Conservation (phyloP, 2,329 filamentous ascomycete genomes). For the Neoscytalidium dimidiatum region DNA sequence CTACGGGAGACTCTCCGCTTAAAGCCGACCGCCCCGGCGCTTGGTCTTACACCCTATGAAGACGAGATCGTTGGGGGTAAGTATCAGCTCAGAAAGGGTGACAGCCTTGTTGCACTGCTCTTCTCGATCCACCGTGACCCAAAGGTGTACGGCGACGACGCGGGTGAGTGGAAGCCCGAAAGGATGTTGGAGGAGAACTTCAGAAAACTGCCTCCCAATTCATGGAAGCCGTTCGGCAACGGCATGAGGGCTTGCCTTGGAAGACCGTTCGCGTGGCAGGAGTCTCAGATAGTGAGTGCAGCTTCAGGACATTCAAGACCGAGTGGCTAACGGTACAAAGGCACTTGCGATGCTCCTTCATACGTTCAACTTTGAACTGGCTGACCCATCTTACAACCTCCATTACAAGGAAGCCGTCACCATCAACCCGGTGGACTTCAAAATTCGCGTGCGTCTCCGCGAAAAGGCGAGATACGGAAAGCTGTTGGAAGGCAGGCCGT, state of each 20-base stretch:
- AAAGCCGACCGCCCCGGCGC: conserved; percentile 55
- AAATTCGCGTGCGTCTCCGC: too few species aligned
- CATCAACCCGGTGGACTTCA: too few species aligned
- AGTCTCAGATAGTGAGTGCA: conserved; percentile 44
- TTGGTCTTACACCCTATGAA: conserved; percentile 39
- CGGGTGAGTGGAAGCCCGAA: conserved; percentile 47
- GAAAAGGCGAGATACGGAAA: too few species aligned
- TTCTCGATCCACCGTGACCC: conserved; percentile 44
- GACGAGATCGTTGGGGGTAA: conserved; percentile 38
- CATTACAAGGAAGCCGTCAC: too few species aligned
- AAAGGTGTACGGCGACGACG: conserved; percentile 46
- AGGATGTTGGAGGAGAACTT: conserved; percentile 50
- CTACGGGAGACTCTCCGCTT: conserved; percentile 59
- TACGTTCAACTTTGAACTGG: conserved; percentile 40
- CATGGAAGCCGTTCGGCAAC: conserved; percentile 58
- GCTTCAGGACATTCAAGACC: background rate
- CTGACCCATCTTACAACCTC: too few species aligned
- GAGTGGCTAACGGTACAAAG: background rate
- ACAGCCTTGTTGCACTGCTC: conserved; percentile 34
- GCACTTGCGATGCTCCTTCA: conserved; percentile 44
- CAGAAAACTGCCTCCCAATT: conserved; percentile 38
- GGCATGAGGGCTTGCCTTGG: conserved; percentile 57
- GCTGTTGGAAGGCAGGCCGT: too few species aligned
- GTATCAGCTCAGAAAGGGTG: conserved; percentile 37
- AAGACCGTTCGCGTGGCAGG: conserved; percentile 57